phyloP scores from a whole-genome alignment of 495 filamentous ascomycete species.

The Astrothelium subdiscretum region DNA sequence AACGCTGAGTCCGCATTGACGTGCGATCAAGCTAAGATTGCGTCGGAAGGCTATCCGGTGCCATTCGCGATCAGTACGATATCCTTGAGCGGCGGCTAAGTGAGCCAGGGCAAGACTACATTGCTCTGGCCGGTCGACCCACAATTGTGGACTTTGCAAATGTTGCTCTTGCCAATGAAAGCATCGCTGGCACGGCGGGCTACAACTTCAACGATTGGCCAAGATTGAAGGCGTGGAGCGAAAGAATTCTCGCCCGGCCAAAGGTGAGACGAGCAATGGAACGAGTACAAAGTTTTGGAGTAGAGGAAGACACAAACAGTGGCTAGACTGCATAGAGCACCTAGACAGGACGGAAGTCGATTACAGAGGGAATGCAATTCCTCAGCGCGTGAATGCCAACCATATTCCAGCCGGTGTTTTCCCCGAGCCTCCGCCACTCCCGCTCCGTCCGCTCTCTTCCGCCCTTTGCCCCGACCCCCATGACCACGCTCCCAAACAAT shows the following conservation, averaged over 20 bases:
- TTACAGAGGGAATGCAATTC: background rate
- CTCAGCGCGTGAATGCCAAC: background rate
- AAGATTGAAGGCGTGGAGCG: conserved; percentile 7
- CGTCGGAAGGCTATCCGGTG: background rate
- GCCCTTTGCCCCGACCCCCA: background rate
- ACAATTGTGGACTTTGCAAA: conserved; percentile 13
- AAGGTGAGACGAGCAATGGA: background rate
- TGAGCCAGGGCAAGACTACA: conserved; percentile 4
- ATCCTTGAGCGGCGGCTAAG: conserved; percentile 4
- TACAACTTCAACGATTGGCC: conserved; percentile 6
- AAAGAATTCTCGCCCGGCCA: background rate
- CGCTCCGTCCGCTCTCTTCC: background rate
- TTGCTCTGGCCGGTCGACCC: conserved; percentile 7
- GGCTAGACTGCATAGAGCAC: background rate
- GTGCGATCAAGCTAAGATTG: background rate
- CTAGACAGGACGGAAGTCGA: background rate
- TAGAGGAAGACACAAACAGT: background rate
- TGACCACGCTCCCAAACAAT: background rate
- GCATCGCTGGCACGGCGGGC: conserved; percentile 7
- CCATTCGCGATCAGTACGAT: conserved; percentile 6
- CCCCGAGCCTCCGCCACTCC: background rate
- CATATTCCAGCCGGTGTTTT: background rate
- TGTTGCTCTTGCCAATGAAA: conserved; percentile 7
- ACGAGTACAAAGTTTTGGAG: background rate
- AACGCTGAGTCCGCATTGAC: background rate